A percentile compares a stretch with the other conserved stretches of the same genome.
Evolutionary conservation across 176 grass and related monocot species (phyloP).

Genomic region (Pontederia crassipes): DNA sequence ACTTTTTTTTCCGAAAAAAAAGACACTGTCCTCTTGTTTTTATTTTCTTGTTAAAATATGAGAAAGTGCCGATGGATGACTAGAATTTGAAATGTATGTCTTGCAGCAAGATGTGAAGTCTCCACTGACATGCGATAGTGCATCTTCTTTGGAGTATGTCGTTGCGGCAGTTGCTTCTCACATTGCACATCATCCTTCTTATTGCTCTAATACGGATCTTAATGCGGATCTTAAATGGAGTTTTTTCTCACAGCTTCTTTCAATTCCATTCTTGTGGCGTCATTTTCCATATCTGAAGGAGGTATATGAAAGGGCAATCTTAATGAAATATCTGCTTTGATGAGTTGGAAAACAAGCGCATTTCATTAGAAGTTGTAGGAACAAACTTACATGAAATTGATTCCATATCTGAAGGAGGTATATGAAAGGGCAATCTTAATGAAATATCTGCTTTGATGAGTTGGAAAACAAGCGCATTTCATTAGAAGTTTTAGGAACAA

Average conservation of each 20-base stretch:
- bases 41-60: too few relatives aligned
- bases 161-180: constrained; percentile 67
- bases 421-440: neutral
- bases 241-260: constrained; percentile 82
- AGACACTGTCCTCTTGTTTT: too few relatives aligned
- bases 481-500: too few relatives aligned
- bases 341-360: too few relatives aligned
- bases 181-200: constrained; percentile 44
- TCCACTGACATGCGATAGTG: constrained; percentile 17
- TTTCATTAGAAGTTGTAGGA: too few relatives aligned
- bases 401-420: constrained; percentile 87
- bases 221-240: constrained; percentile 62
- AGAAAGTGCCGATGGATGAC: neutral
- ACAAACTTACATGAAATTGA: too few relatives aligned
- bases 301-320: constrained; percentile 21
- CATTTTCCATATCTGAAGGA: constrained; percentile 78
- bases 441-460: too few relatives aligned
- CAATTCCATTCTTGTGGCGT: constrained; percentile 89
- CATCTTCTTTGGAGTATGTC: constrained; percentile 64
- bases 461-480: too few relatives aligned
- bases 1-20: too few relatives aligned
- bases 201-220: constrained; percentile 42
- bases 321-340: too few relatives aligned
- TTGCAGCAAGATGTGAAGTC: constrained; percentile 51
- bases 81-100: constrained; percentile 5